Evolutionary conservation across 2,329 filamentous ascomycete species (phyloP).

Genomic region (Pseudogymnoascus sp.): DNA sequence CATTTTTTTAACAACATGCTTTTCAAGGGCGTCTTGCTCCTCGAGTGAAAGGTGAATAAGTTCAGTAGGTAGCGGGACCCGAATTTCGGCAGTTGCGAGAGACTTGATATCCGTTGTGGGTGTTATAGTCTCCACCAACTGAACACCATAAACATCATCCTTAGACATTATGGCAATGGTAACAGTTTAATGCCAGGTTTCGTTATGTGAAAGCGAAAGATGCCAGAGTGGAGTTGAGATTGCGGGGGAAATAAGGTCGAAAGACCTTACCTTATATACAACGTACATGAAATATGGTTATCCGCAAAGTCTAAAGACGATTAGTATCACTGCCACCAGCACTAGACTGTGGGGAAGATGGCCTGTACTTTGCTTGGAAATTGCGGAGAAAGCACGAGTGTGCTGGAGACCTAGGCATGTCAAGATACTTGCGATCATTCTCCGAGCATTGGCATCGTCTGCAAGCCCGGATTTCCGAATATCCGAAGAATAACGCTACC

Average conservation of each 20-base stretch:
- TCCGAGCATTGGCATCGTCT: not conserved
- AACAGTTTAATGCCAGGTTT: not conserved
- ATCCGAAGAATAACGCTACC: not conserved
- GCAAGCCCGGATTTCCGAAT: not conserved
- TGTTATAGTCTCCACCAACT: not conserved
- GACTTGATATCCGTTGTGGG: not conserved
- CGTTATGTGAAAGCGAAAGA: not conserved
- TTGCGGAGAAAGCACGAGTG: not conserved
- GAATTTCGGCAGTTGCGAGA: not conserved
- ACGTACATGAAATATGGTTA: not conserved
- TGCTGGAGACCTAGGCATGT: not conserved
- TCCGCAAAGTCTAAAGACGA: not conserved
- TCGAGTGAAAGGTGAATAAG: conserved; percentile 6
- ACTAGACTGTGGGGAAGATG: not conserved
- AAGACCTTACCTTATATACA: not conserved
- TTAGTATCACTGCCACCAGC: not conserved
- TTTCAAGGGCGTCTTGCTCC: conserved; percentile 5
- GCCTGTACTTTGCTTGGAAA: not conserved
- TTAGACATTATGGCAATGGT: not conserved
- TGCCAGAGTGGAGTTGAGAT: not conserved
- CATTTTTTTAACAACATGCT: not conserved
- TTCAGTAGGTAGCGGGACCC: not conserved
- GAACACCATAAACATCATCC: not conserved
- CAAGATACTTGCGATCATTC: not conserved
- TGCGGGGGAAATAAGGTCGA: not conserved